Conservation (phyloP, 495 filamentous ascomycete species). For the Penicillium samsonianum region DNA sequence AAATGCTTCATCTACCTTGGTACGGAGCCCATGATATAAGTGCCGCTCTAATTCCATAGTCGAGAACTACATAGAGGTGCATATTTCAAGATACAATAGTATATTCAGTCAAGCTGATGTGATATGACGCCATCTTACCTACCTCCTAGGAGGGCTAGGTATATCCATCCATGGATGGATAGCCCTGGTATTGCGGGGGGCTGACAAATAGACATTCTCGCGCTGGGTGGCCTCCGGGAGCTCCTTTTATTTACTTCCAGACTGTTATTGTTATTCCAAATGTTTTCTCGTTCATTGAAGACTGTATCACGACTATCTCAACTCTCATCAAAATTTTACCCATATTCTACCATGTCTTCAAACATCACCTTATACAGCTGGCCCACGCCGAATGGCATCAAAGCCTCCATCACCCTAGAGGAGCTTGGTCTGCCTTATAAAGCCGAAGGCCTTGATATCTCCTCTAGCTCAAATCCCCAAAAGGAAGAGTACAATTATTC, state of each 20-base stretch:
- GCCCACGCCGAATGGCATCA: slow-evolving; percentile 50
- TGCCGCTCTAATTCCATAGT: too few relatives aligned
- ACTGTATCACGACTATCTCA: slow-evolving; percentile 16
- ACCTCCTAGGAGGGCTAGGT: too few relatives aligned
- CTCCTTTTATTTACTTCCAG: background rate
- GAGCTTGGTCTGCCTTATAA: slow-evolving; percentile 72
- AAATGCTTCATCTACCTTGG: too few relatives aligned
- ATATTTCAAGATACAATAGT: too few relatives aligned
- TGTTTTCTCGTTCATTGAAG: slow-evolving; percentile 21
- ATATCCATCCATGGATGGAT: too few relatives aligned
- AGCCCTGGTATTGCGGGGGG: background rate
- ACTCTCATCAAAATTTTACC: slow-evolving; percentile 13
- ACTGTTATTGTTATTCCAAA: background rate
- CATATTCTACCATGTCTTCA: slow-evolving; percentile 28
- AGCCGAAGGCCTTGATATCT: slow-evolving; percentile 60
- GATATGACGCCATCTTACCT: background rate
- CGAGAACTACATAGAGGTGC: too few relatives aligned
- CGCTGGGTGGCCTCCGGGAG: too few relatives aligned
- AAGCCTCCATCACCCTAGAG: slow-evolving; percentile 78
- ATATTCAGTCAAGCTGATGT: background rate
- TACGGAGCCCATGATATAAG: too few relatives aligned
- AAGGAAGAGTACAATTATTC: slow-evolving; percentile 57
- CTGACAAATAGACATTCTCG: too few relatives aligned
- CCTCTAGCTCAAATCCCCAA: slow-evolving; percentile 58
- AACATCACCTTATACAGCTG: slow-evolving; percentile 43